phyloP scores from a whole-genome alignment of 352 stramenopile genomes.

The Pythium dissotocum region DNA sequence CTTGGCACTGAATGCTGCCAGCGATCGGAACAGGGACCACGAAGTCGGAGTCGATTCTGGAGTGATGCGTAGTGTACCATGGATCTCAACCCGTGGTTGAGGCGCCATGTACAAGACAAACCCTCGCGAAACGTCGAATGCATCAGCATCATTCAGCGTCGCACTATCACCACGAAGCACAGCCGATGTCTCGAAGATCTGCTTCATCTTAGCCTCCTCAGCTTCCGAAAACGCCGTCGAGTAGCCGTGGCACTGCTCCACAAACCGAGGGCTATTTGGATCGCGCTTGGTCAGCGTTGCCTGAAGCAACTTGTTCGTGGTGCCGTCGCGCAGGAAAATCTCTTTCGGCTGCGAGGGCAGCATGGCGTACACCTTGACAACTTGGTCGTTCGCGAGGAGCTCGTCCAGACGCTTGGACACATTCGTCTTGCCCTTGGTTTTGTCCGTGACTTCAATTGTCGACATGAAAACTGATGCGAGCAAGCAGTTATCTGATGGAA shows the following conservation, averaged over 20 bases:
- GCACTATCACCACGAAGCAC: constrained; percentile 10
- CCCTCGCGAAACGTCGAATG: constrained; percentile 40
- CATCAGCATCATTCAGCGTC: not conserved
- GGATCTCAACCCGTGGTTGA: constrained; percentile 42
- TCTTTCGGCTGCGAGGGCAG: constrained; percentile 31
- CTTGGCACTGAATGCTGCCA: constrained; percentile 17
- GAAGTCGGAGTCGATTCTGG: constrained; percentile 24
- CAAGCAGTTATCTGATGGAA: constrained; percentile 43
- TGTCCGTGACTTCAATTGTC: constrained; percentile 28
- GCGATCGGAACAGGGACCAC: constrained; percentile 34
- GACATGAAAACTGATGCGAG: constrained; percentile 41
- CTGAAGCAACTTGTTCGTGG: constrained; percentile 44
- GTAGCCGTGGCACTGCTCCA: constrained; percentile 67
- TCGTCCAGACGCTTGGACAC: constrained; percentile 32
- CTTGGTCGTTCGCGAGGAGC: constrained; percentile 45
- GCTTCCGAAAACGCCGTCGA: constrained; percentile 25
- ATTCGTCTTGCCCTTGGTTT: constrained; percentile 3
- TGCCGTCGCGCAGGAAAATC: constrained; percentile 43
- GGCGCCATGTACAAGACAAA: constrained; percentile 54
- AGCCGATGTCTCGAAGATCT: constrained; percentile 31
- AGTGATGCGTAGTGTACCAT: constrained; percentile 36
- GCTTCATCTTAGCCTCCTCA: constrained; percentile 35
- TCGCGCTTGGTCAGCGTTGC: constrained; percentile 33
- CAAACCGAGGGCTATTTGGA: constrained; percentile 42
- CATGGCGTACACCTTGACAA: constrained; percentile 56